Evolutionary conservation across 345 rosid genomes (phyloP).

Genomic region (Angophora floribunda): DNA sequence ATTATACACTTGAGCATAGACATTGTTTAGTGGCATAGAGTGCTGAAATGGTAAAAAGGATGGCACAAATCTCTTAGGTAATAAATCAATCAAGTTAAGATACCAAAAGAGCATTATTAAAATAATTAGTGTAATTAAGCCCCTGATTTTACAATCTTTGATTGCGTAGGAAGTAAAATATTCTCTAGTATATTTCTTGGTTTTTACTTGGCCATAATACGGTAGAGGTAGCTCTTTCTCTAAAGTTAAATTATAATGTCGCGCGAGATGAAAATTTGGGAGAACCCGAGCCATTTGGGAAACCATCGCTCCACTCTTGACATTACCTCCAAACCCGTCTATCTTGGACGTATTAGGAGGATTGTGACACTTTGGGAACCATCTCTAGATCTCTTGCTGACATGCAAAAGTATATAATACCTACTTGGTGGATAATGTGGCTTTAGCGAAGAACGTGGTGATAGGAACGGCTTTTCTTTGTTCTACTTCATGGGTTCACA

Average conservation of each 20-base stretch:
- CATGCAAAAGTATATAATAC: neutral
- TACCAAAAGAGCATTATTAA: neutral
- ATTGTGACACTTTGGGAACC: neutral
- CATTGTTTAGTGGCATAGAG: neutral
- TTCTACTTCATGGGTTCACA: neutral
- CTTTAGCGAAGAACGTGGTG: too few relatives aligned
- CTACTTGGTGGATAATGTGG: neutral
- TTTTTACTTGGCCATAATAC: neutral
- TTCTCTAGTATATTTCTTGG: neutral
- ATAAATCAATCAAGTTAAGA: neutral
- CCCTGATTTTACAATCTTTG: neutral
- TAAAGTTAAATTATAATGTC: neutral
- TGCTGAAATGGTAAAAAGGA: neutral
- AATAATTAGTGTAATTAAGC: neutral
- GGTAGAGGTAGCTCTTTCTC: neutral
- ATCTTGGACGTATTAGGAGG: neutral
- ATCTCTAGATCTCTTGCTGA: neutral
- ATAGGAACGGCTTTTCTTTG: neutral
- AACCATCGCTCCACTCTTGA: neutral
- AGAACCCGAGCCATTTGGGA: neutral
- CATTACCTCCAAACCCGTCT: neutral
- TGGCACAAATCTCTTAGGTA: neutral
- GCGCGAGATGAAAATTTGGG: neutral
- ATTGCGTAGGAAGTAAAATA: neutral
- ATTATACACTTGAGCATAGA: neutral